Evolutionary conservation across 768 basidiomycete genomes (phyloP).

Genomic region (Panaeolus cyanescens): DNA sequence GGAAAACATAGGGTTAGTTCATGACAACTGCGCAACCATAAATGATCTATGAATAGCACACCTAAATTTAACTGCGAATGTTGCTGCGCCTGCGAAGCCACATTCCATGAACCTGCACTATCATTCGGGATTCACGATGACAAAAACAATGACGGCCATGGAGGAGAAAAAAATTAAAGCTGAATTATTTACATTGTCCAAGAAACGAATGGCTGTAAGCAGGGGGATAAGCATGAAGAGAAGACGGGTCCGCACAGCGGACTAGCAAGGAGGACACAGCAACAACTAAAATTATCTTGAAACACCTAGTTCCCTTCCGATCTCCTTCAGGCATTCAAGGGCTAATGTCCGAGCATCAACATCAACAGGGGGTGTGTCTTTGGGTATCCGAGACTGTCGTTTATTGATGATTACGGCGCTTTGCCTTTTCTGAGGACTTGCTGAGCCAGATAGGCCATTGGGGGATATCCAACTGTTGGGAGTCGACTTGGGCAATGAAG

Average conservation of each 20-base stretch:
- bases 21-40: not conserved
- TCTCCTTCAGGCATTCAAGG: slow-evolving; percentile 62
- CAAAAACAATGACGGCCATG: not conserved
- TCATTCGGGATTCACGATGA: too few relatives aligned
- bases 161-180: not conserved
- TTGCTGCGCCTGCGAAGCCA: not conserved
- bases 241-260: not conserved
- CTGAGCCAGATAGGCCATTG: slow-evolving; percentile 3
- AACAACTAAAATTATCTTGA: slow-evolving; percentile 16
- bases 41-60: not conserved
- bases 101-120: not conserved
- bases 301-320: slow-evolving; percentile 76
- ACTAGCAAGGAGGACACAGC: slow-evolving; percentile 2
- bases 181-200: not conserved
- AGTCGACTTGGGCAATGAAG: slow-evolving; percentile 65
- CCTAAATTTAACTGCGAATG: not conserved
- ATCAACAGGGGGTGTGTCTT: slow-evolving; percentile 32
- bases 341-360: slow-evolving; percentile 70
- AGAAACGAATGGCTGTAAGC: not conserved
- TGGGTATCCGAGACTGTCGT: not conserved
- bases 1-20: not conserved
- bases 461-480: slow-evolving; percentile 66
- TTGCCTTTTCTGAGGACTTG: not conserved
- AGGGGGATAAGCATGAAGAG: not conserved
- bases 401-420: not conserved